Evolutionary conservation across 2,329 filamentous ascomycete genomes (phyloP).

Genomic region (Calonectria henricotiae): DNA sequence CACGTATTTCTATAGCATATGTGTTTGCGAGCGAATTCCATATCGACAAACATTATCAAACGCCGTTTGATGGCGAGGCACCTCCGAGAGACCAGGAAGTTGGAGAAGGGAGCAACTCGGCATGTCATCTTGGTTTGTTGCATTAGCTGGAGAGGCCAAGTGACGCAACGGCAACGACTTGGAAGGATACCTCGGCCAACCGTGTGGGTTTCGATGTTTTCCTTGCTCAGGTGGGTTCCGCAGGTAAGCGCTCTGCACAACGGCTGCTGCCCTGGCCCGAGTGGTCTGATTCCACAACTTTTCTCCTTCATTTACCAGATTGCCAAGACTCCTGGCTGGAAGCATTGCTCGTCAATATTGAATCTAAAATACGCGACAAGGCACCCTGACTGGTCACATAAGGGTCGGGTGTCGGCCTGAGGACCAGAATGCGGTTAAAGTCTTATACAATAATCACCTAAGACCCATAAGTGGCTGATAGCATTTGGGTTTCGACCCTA

Average conservation of each 20-base stretch:
- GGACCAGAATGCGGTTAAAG: slow-evolving; percentile 14
- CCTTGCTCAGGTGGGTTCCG: slow-evolving; percentile 5
- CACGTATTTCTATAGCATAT: background rate
- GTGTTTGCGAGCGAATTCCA: background rate
- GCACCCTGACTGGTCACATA: background rate
- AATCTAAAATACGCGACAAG: slow-evolving; percentile 10
- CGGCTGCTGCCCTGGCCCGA: background rate
- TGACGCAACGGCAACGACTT: background rate
- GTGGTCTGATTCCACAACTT: background rate
- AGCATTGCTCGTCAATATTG: too few relatives aligned
- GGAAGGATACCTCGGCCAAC: slow-evolving; percentile 1
- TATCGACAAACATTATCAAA: background rate
- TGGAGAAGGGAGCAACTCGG: background rate
- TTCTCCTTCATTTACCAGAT: background rate
- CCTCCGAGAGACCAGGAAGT: background rate
- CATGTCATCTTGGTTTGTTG: background rate
- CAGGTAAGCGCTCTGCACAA: background rate
- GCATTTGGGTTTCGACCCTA: background rate
- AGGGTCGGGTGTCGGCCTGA: background rate
- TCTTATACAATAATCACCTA: background rate
- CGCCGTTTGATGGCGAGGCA: background rate
- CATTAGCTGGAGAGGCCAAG: too few relatives aligned
- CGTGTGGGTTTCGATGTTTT: background rate
- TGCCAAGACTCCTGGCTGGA: background rate
- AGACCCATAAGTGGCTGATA: background rate